Evolutionary conservation across 129 eudicot genomes (phyloP).

Genomic region (Flaveria robusta): DNA sequence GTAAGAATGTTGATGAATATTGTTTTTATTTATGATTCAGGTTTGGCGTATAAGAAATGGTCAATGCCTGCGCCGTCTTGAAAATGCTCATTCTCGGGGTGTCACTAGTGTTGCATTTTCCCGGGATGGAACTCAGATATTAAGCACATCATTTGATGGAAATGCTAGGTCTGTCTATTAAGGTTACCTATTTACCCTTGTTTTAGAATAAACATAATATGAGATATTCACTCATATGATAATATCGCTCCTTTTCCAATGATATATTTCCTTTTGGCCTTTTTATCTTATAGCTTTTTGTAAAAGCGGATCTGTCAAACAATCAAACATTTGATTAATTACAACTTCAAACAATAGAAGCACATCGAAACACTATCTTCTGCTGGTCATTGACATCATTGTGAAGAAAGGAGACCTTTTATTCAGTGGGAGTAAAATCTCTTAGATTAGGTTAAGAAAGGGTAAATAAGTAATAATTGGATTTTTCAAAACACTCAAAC

Average conservation of each 20-base stretch:
- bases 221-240: background rate
- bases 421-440: too few species aligned
- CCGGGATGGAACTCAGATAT: conserved; percentile 85
- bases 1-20: background rate
- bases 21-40: conserved; percentile 36
- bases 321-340: background rate
- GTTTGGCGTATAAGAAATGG: conserved; percentile 98
- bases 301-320: background rate
- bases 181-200: background rate
- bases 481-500: too few species aligned
- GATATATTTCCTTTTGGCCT: background rate
- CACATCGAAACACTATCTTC: background rate
- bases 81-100: conserved; percentile 90
- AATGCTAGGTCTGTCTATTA: conserved; percentile 68
- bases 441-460: too few species aligned
- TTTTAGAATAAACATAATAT: background rate
- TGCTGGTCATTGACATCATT: too few species aligned
- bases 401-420: too few species aligned
- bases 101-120: conserved; percentile 92
- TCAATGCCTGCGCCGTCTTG: conserved; percentile 93
- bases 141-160: conserved; percentile 93
- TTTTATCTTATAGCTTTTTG: background rate
- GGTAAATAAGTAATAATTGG: too few species aligned
- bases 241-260: background rate
- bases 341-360: background rate